These are phyloP conservation scores for Skeletonema potamos DNA, from an alignment of 108 stramenopile genomes.

Conservation along the genomic window DNA sequence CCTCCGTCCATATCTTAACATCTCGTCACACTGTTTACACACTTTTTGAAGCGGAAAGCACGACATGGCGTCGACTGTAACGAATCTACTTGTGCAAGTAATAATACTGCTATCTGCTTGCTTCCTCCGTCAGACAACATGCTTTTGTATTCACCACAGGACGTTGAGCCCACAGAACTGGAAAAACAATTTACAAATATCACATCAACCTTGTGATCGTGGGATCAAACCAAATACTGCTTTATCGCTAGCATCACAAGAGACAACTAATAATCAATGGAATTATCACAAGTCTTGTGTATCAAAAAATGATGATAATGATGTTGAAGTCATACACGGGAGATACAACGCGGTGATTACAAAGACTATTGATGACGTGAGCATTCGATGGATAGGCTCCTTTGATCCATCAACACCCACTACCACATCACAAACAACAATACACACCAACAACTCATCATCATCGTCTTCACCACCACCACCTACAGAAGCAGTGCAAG, in stretches of 20 bases:
- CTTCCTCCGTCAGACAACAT: background rate
- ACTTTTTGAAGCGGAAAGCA: too few species aligned
- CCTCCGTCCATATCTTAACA: too few species aligned
- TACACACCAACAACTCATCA: background rate
- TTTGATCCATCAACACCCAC: background rate
- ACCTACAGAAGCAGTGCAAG: conserved; percentile 27
- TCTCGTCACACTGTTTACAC: too few species aligned
- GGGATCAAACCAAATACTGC: too few species aligned
- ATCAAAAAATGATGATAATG: too few species aligned
- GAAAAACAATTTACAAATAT: background rate
- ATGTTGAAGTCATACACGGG: background rate
- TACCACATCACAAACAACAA: background rate
- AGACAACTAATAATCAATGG: background rate
- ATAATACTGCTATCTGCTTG: background rate
- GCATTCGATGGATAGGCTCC: background rate
- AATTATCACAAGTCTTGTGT: background rate
- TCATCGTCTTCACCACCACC: background rate
- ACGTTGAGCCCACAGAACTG: background rate
- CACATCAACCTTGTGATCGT: too few species aligned
- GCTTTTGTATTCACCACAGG: background rate
- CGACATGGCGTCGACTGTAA: too few species aligned
- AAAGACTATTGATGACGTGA: background rate
- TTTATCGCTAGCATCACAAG: background rate
- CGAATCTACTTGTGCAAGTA: too few species aligned
- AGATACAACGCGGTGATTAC: background rate